These are phyloP conservation scores for Apiospora pterosperma DNA, from an alignment of 2,329 filamentous ascomycete genomes.

Conservation along the genomic window DNA sequence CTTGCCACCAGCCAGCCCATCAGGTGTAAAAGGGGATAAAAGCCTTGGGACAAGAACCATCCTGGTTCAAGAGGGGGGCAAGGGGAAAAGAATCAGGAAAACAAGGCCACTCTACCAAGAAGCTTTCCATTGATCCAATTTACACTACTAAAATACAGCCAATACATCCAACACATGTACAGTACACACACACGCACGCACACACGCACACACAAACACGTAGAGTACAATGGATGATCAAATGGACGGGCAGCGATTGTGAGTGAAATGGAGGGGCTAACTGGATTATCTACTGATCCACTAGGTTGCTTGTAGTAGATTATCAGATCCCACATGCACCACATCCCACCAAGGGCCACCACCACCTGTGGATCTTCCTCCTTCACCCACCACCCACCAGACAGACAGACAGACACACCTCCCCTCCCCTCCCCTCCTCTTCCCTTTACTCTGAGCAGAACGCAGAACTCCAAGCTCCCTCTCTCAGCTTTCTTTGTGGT, in stretches of 20 bases:
- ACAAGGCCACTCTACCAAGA: not conserved
- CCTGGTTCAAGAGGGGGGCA: not conserved
- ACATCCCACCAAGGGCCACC: not conserved
- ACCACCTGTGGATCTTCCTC: not conserved
- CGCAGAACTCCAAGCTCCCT: too few species aligned
- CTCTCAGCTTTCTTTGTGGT: not conserved
- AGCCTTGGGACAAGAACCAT: not conserved
- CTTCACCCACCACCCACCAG: not conserved
- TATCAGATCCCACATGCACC: conserved; percentile 2
- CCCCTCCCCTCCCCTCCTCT: not conserved
- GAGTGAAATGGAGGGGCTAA: not conserved
- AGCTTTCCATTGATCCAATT: not conserved
- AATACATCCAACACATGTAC: not conserved
- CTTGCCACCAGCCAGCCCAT: not conserved
- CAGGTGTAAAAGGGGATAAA: not conserved
- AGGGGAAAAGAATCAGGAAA: not conserved
- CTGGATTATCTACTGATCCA: not conserved
- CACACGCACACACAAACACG: too few species aligned
- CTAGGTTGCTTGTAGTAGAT: not conserved
- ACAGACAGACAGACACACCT: too few species aligned
- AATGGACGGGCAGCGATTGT: not conserved
- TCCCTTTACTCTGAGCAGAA: too few species aligned
- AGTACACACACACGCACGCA: not conserved
- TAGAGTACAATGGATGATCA: not conserved
- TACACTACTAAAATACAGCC: not conserved